A percentile compares a stretch with the other conserved stretches of the same genome.
Conservation (phyloP, 371 early-diverging fungal species). For the Entomophthora muscae region DNA sequence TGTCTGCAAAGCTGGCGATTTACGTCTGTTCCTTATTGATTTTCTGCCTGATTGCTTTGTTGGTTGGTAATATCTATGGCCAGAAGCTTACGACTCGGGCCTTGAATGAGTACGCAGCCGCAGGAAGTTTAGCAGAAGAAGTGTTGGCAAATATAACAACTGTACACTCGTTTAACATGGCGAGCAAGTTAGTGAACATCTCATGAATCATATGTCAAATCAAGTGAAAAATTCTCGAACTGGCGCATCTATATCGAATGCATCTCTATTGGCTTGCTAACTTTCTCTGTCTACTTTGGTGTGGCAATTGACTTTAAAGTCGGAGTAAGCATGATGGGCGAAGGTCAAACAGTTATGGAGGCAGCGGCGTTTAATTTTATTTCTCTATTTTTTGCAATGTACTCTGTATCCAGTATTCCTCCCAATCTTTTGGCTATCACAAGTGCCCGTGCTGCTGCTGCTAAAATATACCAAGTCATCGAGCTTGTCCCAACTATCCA, state of each 20-base stretch:
- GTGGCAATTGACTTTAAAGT: slow-evolving; percentile 66
- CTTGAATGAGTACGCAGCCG: slow-evolving; percentile 36
- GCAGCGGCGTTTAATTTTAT: slow-evolving; percentile 46
- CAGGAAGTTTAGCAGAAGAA: slow-evolving; percentile 74
- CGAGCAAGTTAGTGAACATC: slow-evolving; percentile 35
- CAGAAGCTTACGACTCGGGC: slow-evolving; percentile 18
- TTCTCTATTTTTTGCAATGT: slow-evolving; percentile 22
- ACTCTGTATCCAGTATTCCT: slow-evolving; percentile 22
- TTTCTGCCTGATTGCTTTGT: too few species aligned
- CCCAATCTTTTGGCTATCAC: slow-evolving; percentile 40
- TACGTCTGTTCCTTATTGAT: too few species aligned
- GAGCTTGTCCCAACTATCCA: slow-evolving; percentile 51
- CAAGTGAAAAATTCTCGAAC: too few species aligned
- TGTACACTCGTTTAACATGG: slow-evolving; percentile 61
- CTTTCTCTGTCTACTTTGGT: slow-evolving; percentile 39
- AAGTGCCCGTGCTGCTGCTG: slow-evolving; percentile 45
- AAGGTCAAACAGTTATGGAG: slow-evolving; percentile 23
- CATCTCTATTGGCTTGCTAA: slow-evolving; percentile 37
- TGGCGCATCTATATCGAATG: too few species aligned
- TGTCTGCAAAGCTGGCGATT: too few species aligned
- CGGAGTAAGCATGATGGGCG: slow-evolving; percentile 34
- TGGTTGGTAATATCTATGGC: slow-evolving; percentile 31
- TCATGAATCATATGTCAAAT: too few species aligned
- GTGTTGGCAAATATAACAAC: slow-evolving; percentile 71
- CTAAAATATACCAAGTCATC: too few species aligned